A percentile compares a stretch with the other conserved stretches of the same genome.
phyloP scores from a whole-genome alignment of 2,329 filamentous ascomycete genomes.

The Xylariaceae sp. region DNA sequence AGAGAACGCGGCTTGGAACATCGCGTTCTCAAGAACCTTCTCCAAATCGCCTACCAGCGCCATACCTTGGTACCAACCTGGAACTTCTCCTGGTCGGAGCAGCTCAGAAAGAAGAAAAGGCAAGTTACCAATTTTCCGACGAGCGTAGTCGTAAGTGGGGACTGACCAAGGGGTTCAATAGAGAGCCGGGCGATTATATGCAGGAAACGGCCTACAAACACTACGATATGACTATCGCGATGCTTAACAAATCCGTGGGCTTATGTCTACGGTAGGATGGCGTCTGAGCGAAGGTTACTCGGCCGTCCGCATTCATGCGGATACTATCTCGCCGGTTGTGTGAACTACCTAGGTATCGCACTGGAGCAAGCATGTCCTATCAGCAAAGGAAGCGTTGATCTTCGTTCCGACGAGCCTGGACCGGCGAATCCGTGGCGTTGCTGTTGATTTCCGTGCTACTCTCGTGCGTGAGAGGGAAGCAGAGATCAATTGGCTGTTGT shows the following conservation, averaged over 20 bases:
- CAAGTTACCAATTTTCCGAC: conserved; percentile 5
- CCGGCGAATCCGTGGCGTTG: conserved; percentile 3
- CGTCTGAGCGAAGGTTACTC: conserved; percentile 6
- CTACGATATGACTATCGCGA: conserved; percentile 65
- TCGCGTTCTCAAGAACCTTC: conserved; percentile 64
- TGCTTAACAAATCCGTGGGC: conserved; percentile 71
- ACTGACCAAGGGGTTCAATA: conserved; percentile 23
- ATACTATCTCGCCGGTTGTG: conserved; percentile 4
- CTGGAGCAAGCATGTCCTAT: not conserved
- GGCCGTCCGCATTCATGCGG: conserved; percentile 1
- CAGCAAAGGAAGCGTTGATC: not conserved
- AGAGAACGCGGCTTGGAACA: conserved; percentile 65
- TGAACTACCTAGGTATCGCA: not conserved
- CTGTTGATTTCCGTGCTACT: conserved; percentile 2
- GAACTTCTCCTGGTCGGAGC: conserved; percentile 23
- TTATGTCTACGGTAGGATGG: conserved; percentile 52
- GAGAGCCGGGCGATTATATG: conserved; percentile 19
- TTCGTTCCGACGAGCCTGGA: conserved; percentile 3
- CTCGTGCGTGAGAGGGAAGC: not conserved
- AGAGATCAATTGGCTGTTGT: not conserved
- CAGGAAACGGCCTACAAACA: conserved; percentile 47
- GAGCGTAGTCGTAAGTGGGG: not conserved
- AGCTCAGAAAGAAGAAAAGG: conserved; percentile 20
- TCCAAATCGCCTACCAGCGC: conserved; percentile 47
- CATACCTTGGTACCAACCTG: conserved; percentile 30